Conservation (phyloP, 345 rosid genomes). For the Sonneratia caseolaris region DNA sequence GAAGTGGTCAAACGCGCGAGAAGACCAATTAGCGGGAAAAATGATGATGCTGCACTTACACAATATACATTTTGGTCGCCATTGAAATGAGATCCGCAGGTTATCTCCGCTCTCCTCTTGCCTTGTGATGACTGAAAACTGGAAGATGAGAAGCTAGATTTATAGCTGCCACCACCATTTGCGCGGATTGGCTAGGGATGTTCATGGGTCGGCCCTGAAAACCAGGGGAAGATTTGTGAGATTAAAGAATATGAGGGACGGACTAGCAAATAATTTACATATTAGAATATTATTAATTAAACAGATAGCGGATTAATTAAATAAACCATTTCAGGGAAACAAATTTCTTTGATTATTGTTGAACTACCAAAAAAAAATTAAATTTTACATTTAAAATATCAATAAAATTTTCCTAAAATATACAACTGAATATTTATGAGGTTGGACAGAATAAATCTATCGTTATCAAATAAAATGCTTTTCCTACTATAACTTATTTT, state of each 20-base stretch:
- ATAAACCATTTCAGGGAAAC: too few relatives aligned
- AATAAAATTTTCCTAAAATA: too few relatives aligned
- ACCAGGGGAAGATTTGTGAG: neutral
- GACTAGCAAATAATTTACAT: neutral
- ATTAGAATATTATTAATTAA: too few relatives aligned
- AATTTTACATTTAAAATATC: too few relatives aligned
- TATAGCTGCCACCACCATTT: neutral
- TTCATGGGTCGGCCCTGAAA: neutral
- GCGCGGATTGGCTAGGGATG: neutral
- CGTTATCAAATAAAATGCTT: too few relatives aligned
- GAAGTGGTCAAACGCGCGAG: neutral
- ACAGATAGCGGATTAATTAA: too few relatives aligned
- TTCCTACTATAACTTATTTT: too few relatives aligned
- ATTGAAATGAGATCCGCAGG: slow-evolving; percentile 17
- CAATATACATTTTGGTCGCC: slow-evolving; percentile 69
- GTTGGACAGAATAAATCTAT: too few relatives aligned
- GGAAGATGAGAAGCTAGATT: neutral
- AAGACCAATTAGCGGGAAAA: too few relatives aligned
- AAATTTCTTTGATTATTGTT: too few relatives aligned
- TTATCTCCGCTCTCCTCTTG: neutral
- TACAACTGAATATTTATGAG: too few relatives aligned
- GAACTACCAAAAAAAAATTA: too few relatives aligned
- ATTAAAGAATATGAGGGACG: neutral
- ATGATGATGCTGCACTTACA: slow-evolving; percentile 31
- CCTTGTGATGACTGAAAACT: neutral